These are phyloP conservation scores for Arabidopsis thaliana DNA, from an alignment of 345 rosid genomes.

Conservation along the genomic window DNA sequence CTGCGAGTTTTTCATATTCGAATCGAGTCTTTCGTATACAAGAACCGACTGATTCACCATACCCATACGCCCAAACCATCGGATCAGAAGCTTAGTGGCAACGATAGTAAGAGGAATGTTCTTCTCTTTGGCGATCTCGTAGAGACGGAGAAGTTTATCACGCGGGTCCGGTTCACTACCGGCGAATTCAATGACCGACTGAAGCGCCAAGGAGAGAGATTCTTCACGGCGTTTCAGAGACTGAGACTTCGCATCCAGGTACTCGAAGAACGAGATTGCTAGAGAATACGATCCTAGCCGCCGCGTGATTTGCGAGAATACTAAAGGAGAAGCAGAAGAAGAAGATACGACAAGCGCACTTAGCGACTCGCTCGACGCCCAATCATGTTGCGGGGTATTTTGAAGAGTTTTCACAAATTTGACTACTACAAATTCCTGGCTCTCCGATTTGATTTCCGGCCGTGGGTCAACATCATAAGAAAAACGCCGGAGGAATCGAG, in stretches of 20 bases:
- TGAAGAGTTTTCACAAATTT: conserved; percentile 54
- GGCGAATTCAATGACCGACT: conserved; percentile 63
- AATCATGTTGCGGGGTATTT: conserved; percentile 56
- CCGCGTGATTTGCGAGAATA: conserved; percentile 57
- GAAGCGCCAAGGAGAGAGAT: conserved; percentile 55
- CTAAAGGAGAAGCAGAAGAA: conserved; percentile 47
- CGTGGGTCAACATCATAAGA: conserved; percentile 39
- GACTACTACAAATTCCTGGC: conserved; percentile 44
- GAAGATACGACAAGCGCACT: conserved; percentile 53
- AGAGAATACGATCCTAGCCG: conserved; percentile 55
- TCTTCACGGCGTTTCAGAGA: conserved; percentile 36
- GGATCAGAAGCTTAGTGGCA: conserved; percentile 56
- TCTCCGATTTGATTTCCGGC: conserved; percentile 27
- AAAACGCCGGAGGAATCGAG: conserved; percentile 27
- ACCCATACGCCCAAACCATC: conserved; percentile 54
- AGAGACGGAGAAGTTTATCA: conserved; percentile 50
- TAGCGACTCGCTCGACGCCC: conserved; percentile 56
- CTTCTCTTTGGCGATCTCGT: conserved; percentile 57
- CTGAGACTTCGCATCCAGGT: conserved; percentile 48
- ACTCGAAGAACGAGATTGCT: conserved; percentile 65
- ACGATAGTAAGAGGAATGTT: conserved; percentile 53
- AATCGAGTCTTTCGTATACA: conserved; percentile 55
- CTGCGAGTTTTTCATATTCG: conserved; percentile 46
- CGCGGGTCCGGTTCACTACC: conserved; percentile 50
- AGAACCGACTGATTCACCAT: conserved; percentile 54